Evolutionary conservation across 352 stramenopile genomes (phyloP), one percentile per base, ranked within the genome.

Genomic region (Phytophthora sp.): DNA sequence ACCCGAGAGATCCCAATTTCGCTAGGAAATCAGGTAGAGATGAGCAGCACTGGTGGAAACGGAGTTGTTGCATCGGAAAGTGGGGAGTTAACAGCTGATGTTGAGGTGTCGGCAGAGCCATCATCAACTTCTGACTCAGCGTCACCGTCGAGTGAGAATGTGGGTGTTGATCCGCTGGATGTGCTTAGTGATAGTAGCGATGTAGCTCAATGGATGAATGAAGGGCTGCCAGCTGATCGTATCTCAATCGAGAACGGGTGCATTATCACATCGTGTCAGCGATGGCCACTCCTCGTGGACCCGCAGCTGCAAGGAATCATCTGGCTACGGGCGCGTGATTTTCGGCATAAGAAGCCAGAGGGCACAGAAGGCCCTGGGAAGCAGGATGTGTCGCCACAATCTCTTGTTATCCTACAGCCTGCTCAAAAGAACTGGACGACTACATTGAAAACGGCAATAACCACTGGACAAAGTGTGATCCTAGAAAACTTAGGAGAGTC

Each of bases 171-270:
- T 57, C 93, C 92, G 0, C 69, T 98, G 8, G 70, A 86, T 20
- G 88, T 97, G 45, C 72, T 98, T 0, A 96, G 85, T 27, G 84
- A 93, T 48, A 89, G 88, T 11, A 88, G 86, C 26, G 55, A 91
- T 5, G 77, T 97, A 1, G 93, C 92, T 0, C 81, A 96, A 42
- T 98, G 92, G 93, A 91, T 96, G 85, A 97, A 97, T 52, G 91
- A 98, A 77, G 88, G 88, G 0, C 63, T 98, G 0, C 92, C 92
- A 2, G 79, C 91, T 0, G 92, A 98, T 61, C 79, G 90, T 5
- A 97, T 98, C 12, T 97, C 88, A 9, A 84, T 97, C 12, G 93
- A 98, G 55, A 98, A 98, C 48, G 93, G 91, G 15, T 95, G 86
- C 44, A 97, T 98, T 49, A 94, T 97, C 39, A 89, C 85, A 28